These are phyloP conservation scores for Musa schizocarpa DNA, from an alignment of 176 grass and related monocot species.

Conservation along the genomic window DNA sequence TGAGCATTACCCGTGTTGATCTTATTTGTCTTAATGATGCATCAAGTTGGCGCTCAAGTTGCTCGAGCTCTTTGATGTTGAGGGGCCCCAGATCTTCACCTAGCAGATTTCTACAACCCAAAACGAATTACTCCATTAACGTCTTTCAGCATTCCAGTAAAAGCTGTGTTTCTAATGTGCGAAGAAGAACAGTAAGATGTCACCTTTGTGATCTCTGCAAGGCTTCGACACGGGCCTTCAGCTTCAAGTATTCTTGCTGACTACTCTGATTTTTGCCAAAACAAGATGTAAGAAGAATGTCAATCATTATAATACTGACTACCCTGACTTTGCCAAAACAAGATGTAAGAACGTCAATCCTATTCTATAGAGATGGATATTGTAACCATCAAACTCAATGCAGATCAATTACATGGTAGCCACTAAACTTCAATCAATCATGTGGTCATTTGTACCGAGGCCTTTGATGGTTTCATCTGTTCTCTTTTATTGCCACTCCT, in stretches of 20 bases:
- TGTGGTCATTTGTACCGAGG: too few species aligned
- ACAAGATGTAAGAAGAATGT: not conserved
- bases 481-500: too few species aligned
- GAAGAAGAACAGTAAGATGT: slow-evolving; percentile 8
- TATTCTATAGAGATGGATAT: too few species aligned
- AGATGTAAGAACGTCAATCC: not conserved
- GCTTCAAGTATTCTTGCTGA: slow-evolving; percentile 68
- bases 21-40: slow-evolving; percentile 84
- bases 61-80: slow-evolving; percentile 60
- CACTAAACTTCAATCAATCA: too few species aligned
- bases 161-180: not conserved
- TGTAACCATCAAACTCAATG: too few species aligned
- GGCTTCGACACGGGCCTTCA: slow-evolving; percentile 60
- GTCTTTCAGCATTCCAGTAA: too few species aligned
- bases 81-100: slow-evolving; percentile 70
- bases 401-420: too few species aligned
- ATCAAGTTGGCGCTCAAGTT: slow-evolving; percentile 89
- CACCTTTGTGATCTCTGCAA: slow-evolving; percentile 80
- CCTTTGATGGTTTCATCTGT: too few species aligned
- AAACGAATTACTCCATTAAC: too few species aligned
- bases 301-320: slow-evolving; percentile 23
- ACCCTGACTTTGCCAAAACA: slow-evolving; percentile 25
- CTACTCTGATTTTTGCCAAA: slow-evolving; percentile 35
- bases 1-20: slow-evolving; percentile 65
- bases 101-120: slow-evolving; percentile 64